Base-by-base conservation (phyloP, 2,329 filamentous ascomycete species). In the Sporothrix curviconia region DNA sequence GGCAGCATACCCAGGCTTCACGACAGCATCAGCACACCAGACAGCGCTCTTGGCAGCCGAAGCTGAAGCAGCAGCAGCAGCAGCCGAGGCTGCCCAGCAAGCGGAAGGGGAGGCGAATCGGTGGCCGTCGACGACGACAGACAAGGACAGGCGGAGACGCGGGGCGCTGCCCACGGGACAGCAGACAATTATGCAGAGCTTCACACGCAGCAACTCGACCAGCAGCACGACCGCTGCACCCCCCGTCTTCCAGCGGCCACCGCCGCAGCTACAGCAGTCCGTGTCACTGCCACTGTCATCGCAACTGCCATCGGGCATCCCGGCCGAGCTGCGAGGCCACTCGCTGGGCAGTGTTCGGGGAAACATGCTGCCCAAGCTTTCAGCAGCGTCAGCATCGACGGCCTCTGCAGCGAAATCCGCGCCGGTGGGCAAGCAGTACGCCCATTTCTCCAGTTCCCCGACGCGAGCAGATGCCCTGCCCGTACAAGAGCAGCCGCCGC, bases 381-480 rank as follows among this genome's bases (percentile, higher is more conserved):
- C 6, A 9, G 3, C 52, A 3, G 30, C 30, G 14, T 2, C 24
- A 5, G 28, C 6, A 5, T 11, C 6, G 28, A 11, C 28, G 28
- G 40, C 17, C 17, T n/a, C 4, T 25, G n/a, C n/a, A n/a, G n/a
- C n/a, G n/a, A n/a, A n/a, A n/a, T n/a, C n/a, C n/a, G n/a, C n/a
- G n/a, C 12, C 0, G 25, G 30, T n/a, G 17, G n/a, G 2, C 63
- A 62, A 4, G 53, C 63, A 37, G 70, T 87, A 89, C 62, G 67
- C 74, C 0, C 78, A 76, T 60, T 83, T 84, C 64, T 84, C 81
- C 0, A 84, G 81, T 68, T 82, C 81, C 17, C 80, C 82, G 4
- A 32, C 59, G 30, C 56, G 24, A 12, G 36, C n/a, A 1, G 47
- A 50, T 4, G 30, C 32, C 28, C 14, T 47, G 22, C 8, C 7